These are phyloP conservation scores for Trichophyton rubrum DNA, from an alignment of 2,329 filamentous ascomycete genomes.

Conservation along the genomic window DNA sequence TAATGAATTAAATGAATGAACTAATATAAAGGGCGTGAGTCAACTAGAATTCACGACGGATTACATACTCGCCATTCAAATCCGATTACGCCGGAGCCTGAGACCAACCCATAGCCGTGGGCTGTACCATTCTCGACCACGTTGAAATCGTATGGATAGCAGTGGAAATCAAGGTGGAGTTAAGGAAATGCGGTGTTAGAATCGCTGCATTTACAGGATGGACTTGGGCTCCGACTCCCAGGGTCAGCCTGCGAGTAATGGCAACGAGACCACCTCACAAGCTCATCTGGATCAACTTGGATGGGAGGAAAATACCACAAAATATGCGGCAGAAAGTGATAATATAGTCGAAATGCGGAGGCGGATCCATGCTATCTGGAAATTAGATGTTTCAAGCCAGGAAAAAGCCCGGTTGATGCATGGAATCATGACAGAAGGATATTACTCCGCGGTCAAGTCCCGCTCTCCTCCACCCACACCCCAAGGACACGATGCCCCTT, in stretches of 20 bases:
- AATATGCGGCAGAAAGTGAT: slow-evolving; percentile 58
- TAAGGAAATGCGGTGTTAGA: not conserved
- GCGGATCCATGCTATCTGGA: slow-evolving; percentile 57
- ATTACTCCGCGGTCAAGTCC: slow-evolving; percentile 37
- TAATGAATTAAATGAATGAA: not conserved
- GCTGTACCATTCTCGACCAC: not conserved
- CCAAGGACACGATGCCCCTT: slow-evolving; percentile 16
- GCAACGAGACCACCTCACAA: not conserved
- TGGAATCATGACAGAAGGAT: slow-evolving; percentile 55
- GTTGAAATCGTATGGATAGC: not conserved
- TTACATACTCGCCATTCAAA: not conserved
- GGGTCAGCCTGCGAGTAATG: not conserved
- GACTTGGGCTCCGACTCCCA: not conserved
- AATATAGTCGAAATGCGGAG: slow-evolving; percentile 57
- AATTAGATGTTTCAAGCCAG: slow-evolving; percentile 42
- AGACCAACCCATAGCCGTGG: not conserved
- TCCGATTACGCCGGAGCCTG: not conserved
- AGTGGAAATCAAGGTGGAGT: not conserved
- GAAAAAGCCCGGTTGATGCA: slow-evolving; percentile 66
- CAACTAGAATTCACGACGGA: not conserved
- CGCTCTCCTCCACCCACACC: not conserved
- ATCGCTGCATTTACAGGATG: not conserved
- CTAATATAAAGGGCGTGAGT: not conserved
- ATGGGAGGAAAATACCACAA: not conserved
- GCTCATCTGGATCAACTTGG: not conserved